phyloP scores from a whole-genome alignment of 805 yeast species.

The Schwanniomyces sp. region DNA sequence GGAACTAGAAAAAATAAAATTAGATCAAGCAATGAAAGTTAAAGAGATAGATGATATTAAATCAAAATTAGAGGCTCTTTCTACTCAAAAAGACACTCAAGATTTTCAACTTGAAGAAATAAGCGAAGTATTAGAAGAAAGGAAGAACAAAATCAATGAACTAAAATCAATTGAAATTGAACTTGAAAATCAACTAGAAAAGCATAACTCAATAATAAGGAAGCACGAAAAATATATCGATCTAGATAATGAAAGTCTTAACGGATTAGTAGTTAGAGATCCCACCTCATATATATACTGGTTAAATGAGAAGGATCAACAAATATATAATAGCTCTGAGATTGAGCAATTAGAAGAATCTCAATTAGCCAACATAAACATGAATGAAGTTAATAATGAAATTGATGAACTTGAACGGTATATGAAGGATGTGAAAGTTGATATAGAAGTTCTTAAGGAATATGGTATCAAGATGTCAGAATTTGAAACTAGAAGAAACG shows the following conservation, averaged over 20 bases:
- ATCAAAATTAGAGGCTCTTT: conserved; percentile 27
- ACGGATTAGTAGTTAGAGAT: conserved; percentile 52
- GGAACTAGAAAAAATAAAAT: conserved; percentile 21
- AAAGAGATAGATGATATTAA: conserved; percentile 35
- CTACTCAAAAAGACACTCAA: conserved; percentile 37
- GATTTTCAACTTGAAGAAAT: conserved; percentile 38
- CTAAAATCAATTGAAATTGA: conserved; percentile 68
- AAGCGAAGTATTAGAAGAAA: conserved; percentile 29
- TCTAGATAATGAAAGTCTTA: conserved; percentile 40
- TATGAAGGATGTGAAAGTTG: conserved; percentile 58
- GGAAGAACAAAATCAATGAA: conserved; percentile 49
- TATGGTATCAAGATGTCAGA: conserved; percentile 70
- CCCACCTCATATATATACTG: conserved; percentile 50
- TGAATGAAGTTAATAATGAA: conserved; percentile 48
- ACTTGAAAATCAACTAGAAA: conserved; percentile 61
- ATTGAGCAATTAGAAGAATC: conserved; percentile 49
- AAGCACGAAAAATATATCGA: conserved; percentile 40
- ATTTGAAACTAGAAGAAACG: conserved; percentile 59
- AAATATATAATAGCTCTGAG: conserved; percentile 30
- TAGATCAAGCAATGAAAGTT: conserved; percentile 18
- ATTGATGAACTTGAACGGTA: conserved; percentile 55
- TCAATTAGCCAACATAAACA: conserved; percentile 49
- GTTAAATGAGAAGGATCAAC: conserved; percentile 43
- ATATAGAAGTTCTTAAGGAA: conserved; percentile 73
- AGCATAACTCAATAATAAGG: conserved; percentile 40